These are phyloP conservation scores for Sporothrix euskadiensis DNA, from an alignment of 2,329 filamentous ascomycete genomes.

Conservation along the genomic window DNA sequence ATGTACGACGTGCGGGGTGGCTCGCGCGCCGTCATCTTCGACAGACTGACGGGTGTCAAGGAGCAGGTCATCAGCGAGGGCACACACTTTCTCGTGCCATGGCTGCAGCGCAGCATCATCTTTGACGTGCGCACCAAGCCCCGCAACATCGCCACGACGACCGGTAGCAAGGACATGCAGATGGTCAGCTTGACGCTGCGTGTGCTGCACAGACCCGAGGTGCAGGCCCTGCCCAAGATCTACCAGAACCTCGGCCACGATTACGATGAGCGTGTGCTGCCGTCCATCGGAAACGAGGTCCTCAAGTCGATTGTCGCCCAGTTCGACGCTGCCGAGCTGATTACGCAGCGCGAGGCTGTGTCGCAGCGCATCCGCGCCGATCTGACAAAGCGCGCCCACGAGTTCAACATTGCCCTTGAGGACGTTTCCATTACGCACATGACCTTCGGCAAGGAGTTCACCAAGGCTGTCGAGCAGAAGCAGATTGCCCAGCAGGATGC, in stretches of 20 bases:
- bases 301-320: slow-evolving; percentile 98
- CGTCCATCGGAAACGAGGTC: slow-evolving; percentile 98
- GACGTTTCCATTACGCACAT: slow-evolving; percentile 99
- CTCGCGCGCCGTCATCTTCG: slow-evolving; percentile 95
- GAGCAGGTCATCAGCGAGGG: slow-evolving; percentile 92
- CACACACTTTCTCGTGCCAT: slow-evolving; percentile 93
- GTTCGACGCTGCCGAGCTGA: slow-evolving; percentile 98
- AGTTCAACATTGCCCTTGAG: slow-evolving; percentile 99
- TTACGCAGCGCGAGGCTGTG: slow-evolving; percentile 97
- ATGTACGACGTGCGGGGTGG: slow-evolving; percentile 98
- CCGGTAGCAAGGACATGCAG: slow-evolving; percentile 97
- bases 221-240: slow-evolving; percentile 90
- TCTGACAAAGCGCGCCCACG: slow-evolving; percentile 84
- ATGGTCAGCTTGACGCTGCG: slow-evolving; percentile 99
- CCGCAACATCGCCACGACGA: slow-evolving; percentile 95
- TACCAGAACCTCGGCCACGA: slow-evolving; percentile 79
- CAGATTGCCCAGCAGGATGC: slow-evolving; percentile 99
- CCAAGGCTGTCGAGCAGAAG: slow-evolving; percentile 98
- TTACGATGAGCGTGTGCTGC: slow-evolving; percentile 95
- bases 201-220: slow-evolving; percentile 88
- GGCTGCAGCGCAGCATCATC: slow-evolving; percentile 90
- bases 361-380: slow-evolving; percentile 91
- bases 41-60: slow-evolving; percentile 87
- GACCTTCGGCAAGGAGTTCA: slow-evolving; percentile 99
- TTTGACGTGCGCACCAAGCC: slow-evolving; percentile 98